Base-by-base conservation (phyloP, 495 filamentous ascomycete species). In the Penicillium canariense region DNA sequence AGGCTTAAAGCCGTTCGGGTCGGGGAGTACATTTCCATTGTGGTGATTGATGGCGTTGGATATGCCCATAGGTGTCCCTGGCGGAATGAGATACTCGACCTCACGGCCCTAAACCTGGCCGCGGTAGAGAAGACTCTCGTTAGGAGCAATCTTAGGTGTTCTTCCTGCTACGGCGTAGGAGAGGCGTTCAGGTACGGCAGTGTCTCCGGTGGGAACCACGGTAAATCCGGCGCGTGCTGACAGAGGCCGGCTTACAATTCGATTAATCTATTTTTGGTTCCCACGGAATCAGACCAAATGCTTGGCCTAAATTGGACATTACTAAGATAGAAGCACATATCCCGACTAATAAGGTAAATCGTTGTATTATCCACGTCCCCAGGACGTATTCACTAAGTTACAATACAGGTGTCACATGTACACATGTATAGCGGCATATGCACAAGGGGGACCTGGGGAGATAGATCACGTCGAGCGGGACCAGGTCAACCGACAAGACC, bases 311-410 rank as follows among this genome's bases (percentile, higher is more conserved):
- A 17, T 38, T 20, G 8, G 0, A 20, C 2, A 12, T 4, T 2
- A 40, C 5, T 42, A 22, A 42, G 11, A 25, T 18, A 25, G 17
- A 18, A 18, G 38, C 0, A 42, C n/a, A 2, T 25, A 23, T 22
- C 17, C 11, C 12, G 28, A 27, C 25, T 25, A 12, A 27, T 23
- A 8, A 36, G 40, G 40, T 54, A 50, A 34, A 57, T 57, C 59
- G 25, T 61, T 50, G 53, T 54, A 61, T 61, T 61, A 57, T 54
- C 54, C 50, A 57, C 54, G 54, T 45, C 54, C 54, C 45, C 50
- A 47, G 54, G 58, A 56, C 54, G 53, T 49, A 54, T 50, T 54
- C 48, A 44, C 54, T 54, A 61, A 61, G 54, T 57, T 61, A 61
- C 59, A n/a, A 61, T 50, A 48, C 50, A 59, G 17, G 31, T 54